phyloP scores from a whole-genome alignment of 2,329 filamentous ascomycete genomes.

The Trichoderma simmonsii region DNA sequence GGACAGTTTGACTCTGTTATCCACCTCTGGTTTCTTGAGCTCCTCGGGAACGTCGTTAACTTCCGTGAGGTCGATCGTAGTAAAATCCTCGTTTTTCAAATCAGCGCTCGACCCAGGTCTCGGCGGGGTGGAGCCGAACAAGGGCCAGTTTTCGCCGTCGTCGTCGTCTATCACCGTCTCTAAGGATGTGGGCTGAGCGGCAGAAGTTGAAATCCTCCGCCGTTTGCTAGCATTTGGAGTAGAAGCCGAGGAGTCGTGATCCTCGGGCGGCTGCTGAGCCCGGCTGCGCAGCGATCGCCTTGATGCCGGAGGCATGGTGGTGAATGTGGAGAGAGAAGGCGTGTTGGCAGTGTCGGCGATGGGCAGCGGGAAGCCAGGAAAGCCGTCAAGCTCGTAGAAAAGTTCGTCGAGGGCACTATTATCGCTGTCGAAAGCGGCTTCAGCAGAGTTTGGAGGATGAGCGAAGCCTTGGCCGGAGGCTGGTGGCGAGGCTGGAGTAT shows the following conservation, averaged over 20 bases:
- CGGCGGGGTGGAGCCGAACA: conserved; percentile 25
- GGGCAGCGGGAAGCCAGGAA: conserved; percentile 15
- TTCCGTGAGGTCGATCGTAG: conserved; percentile 38
- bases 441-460: background rate
- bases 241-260: background rate
- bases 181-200: background rate
- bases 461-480: background rate
- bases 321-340: conserved; percentile 27
- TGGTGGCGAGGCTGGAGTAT: background rate
- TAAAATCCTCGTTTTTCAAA: conserved; percentile 24
- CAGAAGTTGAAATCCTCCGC: conserved; percentile 23
- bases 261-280: background rate
- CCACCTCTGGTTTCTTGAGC: conserved; percentile 44
- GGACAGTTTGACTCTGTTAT: conserved; percentile 51
- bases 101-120: conserved; percentile 20
- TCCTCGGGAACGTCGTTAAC: conserved; percentile 43
- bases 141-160: conserved; percentile 31
- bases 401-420: conserved; percentile 27
- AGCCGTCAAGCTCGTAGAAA: conserved; percentile 23
- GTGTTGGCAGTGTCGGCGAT: conserved; percentile 27
- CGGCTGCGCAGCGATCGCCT: conserved; percentile 1
- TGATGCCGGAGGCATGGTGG: conserved; percentile 28
- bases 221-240: conserved; percentile 26
- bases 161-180: conserved; percentile 17
- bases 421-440: background rate